These are phyloP conservation scores for Vicia villosa DNA, from an alignment of 306 rosid species.

Conservation along the genomic window DNA sequence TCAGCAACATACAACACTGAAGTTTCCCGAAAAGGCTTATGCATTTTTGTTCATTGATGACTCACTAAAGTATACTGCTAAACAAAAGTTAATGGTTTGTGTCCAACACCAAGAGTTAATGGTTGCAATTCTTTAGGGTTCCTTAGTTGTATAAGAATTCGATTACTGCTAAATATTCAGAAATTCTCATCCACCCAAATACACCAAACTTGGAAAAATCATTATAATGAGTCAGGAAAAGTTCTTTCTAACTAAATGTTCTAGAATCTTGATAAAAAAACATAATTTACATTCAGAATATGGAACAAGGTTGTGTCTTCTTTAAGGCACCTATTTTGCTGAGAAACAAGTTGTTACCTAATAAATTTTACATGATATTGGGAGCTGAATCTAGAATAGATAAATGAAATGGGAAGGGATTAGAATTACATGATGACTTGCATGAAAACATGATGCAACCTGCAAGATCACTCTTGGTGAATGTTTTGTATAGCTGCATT, in stretches of 20 bases:
- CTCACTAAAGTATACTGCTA: not conserved
- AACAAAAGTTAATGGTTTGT: not conserved
- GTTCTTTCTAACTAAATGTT: not conserved
- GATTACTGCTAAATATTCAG: not conserved
- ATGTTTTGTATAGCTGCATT: slow-evolving; percentile 63
- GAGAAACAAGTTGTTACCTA: slow-evolving; percentile 12
- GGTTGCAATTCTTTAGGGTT: not conserved
- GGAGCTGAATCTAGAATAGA: slow-evolving; percentile 2
- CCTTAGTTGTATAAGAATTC: not conserved
- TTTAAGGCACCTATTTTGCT: slow-evolving; percentile 11
- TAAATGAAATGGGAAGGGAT: slow-evolving; percentile 25
- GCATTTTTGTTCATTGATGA: not conserved
- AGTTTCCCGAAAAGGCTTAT: not conserved
- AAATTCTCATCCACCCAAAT: not conserved
- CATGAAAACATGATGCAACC: slow-evolving; percentile 31
- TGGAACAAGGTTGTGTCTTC: not conserved
- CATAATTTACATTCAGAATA: slow-evolving; percentile 23
- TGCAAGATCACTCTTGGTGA: slow-evolving; percentile 51
- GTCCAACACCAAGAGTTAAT: not conserved
- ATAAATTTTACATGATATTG: slow-evolving; percentile 24
- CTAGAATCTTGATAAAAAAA: not conserved
- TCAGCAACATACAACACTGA: not conserved
- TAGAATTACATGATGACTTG: slow-evolving; percentile 30
- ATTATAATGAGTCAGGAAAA: not conserved
- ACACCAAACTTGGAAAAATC: not conserved